Base-by-base conservation (phyloP, 495 filamentous ascomycete genomes). In the Podospora tetraspora region DNA sequence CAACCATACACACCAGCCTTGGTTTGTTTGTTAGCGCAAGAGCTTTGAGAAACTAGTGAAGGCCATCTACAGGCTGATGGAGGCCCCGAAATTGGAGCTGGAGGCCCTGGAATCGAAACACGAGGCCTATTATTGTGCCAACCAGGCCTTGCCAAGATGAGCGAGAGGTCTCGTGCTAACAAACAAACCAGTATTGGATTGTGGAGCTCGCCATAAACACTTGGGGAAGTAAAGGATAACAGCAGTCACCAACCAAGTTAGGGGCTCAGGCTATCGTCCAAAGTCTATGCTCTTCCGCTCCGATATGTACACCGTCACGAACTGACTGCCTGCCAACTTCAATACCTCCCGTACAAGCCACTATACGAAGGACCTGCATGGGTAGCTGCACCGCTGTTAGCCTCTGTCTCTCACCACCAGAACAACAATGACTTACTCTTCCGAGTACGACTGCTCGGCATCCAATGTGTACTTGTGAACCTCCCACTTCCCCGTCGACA, bases 371-470 rank as follows among this genome's bases (percentile, higher is more conserved):
- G 73, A 71, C 69, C 77, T 75, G 72, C 77, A 79, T 22, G 77
- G 77, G 68, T 79, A 79, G n/a, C 77, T 79, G 67, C n/a, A 64
- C 59, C 19, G 43, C 10, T 13, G 71, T 77, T 72, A 77, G 74
- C 70, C 66, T 43, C 57, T 56, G 57, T 12, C 56, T 67, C 62
- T 29, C 29, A n/a, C 57, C 56, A 29, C 60, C 59, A 29, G 4
- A 61, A 32, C 22, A 23, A 62, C 24, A 59, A 62, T 68, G 13
- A 86, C 88, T 81, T 79, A 91, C 89, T 79, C 67, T 19, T 77
- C 80, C 8, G 78, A 72, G 76, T 89, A 92, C 63, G 86, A 81
- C 71, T 80, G 79, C 77, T 88, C 86, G 68, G 81, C 74, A 7
- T 82, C 74, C 69, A 90, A 68, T 63, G 80, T 75, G 71, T 89